Evolutionary conservation across 345 rosid species (phyloP).

Genomic region (Salix dunnii): DNA sequence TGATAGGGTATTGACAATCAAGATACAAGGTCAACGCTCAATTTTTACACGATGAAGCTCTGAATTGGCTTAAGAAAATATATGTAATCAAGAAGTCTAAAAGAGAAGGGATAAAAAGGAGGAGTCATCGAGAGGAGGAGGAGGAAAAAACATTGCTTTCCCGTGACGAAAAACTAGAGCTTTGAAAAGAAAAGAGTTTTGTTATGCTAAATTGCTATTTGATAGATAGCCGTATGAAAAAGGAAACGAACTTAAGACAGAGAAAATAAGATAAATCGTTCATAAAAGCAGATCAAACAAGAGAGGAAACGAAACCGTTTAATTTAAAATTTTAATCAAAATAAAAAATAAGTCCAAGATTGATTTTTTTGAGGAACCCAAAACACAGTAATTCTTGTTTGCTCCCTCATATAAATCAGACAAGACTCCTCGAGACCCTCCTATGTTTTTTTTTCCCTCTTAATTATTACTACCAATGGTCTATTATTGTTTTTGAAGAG

Average conservation of each 20-base stretch:
- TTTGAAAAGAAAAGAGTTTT: neutral
- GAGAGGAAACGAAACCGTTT: constrained; percentile 12
- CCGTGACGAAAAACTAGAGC: neutral
- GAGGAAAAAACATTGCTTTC: neutral
- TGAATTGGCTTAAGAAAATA: neutral
- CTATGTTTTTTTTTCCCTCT: neutral
- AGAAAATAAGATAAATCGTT: constrained; percentile 12
- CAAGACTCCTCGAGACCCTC: neutral
- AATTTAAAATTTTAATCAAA: neutral
- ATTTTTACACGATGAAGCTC: neutral
- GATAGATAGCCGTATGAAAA: neutral
- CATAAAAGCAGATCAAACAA: constrained; percentile 14
- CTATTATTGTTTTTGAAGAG: neutral
- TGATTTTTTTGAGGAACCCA: neutral
- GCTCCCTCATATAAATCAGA: neutral
- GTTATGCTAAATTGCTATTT: neutral
- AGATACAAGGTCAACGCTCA: constrained; percentile 9
- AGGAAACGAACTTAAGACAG: constrained; percentile 6
- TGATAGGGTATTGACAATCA: neutral
- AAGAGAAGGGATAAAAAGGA: neutral
- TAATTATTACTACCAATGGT: neutral
- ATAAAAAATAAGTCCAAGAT: neutral
- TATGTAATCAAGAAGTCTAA: neutral
- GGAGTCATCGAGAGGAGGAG: neutral
- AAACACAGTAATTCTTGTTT: neutral